phyloP scores from a whole-genome alignment of 768 basidiomycete genomes.

The Phanerochaete carnosa region DNA sequence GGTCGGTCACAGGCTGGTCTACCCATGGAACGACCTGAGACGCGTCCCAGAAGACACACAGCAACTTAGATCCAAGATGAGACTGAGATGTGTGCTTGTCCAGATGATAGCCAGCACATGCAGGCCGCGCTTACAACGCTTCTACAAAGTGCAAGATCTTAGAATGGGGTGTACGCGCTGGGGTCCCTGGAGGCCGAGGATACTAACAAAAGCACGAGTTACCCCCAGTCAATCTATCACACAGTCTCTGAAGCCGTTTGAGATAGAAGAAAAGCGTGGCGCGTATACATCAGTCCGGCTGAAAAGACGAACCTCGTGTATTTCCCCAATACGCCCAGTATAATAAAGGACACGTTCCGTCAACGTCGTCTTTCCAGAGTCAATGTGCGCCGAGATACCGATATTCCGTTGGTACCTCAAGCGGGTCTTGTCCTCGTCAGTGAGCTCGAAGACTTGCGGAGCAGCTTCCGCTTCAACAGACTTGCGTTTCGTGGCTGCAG shows the following conservation, averaged over 20 bases:
- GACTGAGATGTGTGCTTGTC: too few relatives aligned
- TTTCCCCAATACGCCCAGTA: conserved; percentile 91
- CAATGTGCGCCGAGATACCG: conserved; percentile 93
- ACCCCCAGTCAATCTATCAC: too few relatives aligned
- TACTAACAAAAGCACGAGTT: too few relatives aligned
- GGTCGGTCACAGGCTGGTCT: too few relatives aligned
- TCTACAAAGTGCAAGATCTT: too few relatives aligned
- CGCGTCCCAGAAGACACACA: too few relatives aligned
- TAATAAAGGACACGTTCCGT: conserved; percentile 96
- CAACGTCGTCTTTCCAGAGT: conserved; percentile 96
- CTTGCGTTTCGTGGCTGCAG: conserved; percentile 21
- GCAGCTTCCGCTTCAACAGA: conserved; percentile 12
- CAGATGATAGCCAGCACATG: too few relatives aligned
- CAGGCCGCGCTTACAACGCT: too few relatives aligned
- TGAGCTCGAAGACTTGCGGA: conserved; percentile 32
- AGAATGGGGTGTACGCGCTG: too few relatives aligned
- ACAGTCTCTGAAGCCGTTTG: neutral
- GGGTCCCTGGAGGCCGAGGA: too few relatives aligned
- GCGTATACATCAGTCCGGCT: neutral
- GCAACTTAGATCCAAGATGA: too few relatives aligned
- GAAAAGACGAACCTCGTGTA: conserved; percentile 78
- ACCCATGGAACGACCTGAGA: too few relatives aligned
- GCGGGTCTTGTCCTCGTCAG: conserved; percentile 62
- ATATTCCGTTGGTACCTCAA: conserved; percentile 87
- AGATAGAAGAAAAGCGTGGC: neutral